Base-by-base conservation (phyloP, 306 rosid genomes). In the Castanea sativa region DNA sequence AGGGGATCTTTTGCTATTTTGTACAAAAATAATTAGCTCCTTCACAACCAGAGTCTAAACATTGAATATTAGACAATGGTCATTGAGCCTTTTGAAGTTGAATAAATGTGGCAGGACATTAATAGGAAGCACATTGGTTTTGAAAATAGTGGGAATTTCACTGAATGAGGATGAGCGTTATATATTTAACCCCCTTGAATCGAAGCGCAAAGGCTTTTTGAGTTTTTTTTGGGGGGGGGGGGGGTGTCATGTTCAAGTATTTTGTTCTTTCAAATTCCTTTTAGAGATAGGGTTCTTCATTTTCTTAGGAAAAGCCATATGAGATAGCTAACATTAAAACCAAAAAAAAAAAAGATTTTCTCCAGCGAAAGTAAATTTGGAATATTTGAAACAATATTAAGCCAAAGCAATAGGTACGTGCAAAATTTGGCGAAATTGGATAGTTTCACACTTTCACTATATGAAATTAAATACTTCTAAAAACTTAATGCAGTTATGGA, bases 21-120 rank as follows among this genome's bases (percentile, higher is more conserved):
- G 84, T 81, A 57, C 75, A 13, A 63, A 89, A 84, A 75, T 87
- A 79, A 86, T 23, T 69, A 65, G 82, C 74, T 79, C 83, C 84
- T 86, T 86, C 89, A 84, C 91, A 79, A 84, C 45, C 45, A 41
- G 45, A 41, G 11, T 41, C 45, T 41, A 41, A 41, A 41, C 45
- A 41, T 41, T 41, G 45, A 41, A 41, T 41, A 38, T 38, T 38
- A 64, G 56, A 57, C 61, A 30, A 68, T 64, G 38, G 32, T 76
- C 69, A 27, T 77, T 74, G 67, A 56, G 20, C 72, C 56, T 45
- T 32, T 60, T 2, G 20, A 29, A 57, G 71, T 52, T 61, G 3
- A 45, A 58, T 25, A 51, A 74, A 60, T 74, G n/a, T 68, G 12
- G 55, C 2, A 41, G 30, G 25, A 52, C 56, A 25, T 20, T 71